Conservation (phyloP, 75 land plant genomes). For the Chamaecyparis obtusa region DNA sequence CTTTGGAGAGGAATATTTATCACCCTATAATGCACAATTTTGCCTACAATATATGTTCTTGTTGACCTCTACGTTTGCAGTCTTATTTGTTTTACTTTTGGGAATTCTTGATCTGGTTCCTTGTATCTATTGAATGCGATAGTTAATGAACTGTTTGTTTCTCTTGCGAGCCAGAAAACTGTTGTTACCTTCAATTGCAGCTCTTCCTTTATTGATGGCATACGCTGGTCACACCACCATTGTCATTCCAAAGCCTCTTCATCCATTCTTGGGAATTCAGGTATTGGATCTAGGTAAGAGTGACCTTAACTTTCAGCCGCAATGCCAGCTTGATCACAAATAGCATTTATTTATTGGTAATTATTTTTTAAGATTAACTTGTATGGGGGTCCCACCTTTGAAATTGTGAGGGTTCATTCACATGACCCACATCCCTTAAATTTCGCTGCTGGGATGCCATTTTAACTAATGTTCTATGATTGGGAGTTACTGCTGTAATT, state of each 20-base stretch:
- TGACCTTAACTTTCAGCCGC: constrained; percentile 5
- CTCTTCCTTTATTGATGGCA: constrained; percentile 94
- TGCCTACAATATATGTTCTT: not conserved
- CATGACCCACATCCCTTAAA: too few relatives aligned
- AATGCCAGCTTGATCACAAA: constrained; percentile 4
- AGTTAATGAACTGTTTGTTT: not conserved
- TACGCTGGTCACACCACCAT: constrained; percentile 96
- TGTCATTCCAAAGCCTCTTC: constrained; percentile 88
- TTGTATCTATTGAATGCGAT: constrained; percentile 13
- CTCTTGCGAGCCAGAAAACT: constrained; percentile 59
- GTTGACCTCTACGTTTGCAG: not conserved
- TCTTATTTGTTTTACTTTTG: not conserved
- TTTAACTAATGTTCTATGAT: not conserved
- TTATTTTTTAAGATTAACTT: too few relatives aligned
- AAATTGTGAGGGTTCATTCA: too few relatives aligned
- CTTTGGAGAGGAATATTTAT: not conserved
- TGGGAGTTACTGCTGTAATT: too few relatives aligned
- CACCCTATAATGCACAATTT: not conserved
- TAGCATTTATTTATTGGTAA: not conserved
- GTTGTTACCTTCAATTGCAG: constrained; percentile 86
- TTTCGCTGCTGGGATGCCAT: too few relatives aligned
- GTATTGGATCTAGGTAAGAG: constrained; percentile 69
- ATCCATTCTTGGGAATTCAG: constrained; percentile 59
- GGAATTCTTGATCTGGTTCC: not conserved
- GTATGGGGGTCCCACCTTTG: too few relatives aligned